phyloP scores from a whole-genome alignment of 2,329 filamentous ascomycete species.

The Ascochyta viciae-villosae region DNA sequence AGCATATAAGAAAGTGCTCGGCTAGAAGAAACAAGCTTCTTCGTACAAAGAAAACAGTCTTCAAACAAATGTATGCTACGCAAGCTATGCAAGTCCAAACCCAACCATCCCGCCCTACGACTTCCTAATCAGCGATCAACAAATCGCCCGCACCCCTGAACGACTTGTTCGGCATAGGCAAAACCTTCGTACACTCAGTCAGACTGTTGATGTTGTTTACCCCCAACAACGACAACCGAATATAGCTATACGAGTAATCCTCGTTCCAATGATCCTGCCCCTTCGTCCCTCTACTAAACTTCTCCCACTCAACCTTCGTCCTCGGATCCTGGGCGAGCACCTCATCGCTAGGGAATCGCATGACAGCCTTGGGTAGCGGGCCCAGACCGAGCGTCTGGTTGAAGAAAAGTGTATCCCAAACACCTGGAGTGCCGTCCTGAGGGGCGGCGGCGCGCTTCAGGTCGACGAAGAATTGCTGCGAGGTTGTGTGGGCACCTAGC shows the following conservation, averaged over 20 bases:
- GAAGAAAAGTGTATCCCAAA: constrained; percentile 45
- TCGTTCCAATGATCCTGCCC: constrained; percentile 40
- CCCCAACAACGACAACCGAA: constrained; percentile 60
- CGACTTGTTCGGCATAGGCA: constrained; percentile 38
- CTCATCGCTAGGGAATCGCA: constrained; percentile 41
- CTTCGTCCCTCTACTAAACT: constrained; percentile 11
- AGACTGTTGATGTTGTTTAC: constrained; percentile 62
- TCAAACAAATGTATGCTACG: no score
- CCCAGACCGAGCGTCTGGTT: constrained; percentile 36
- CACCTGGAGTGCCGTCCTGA: constrained; percentile 41
- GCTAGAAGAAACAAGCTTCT: no score
- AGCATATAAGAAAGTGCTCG: no score
- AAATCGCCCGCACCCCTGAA: constrained; percentile 24
- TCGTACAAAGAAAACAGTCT: no score
- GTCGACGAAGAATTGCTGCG: constrained; percentile 39
- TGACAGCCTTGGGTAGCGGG: constrained; percentile 32
- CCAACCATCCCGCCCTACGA: no score
- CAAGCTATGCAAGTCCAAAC: no score
- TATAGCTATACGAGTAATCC: constrained; percentile 53
- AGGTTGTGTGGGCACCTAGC: constrained; percentile 42
- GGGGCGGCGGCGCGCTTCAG: constrained; percentile 25
- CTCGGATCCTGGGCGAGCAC: constrained; percentile 35
- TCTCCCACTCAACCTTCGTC: constrained; percentile 36
- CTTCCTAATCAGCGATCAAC: not conserved
- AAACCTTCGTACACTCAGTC: constrained; percentile 60